Evolutionary conservation across 2,329 filamentous ascomycete species (phyloP), one percentile per base, ranked within the genome.

Genomic region (Zasmidium citrigriseum): DNA sequence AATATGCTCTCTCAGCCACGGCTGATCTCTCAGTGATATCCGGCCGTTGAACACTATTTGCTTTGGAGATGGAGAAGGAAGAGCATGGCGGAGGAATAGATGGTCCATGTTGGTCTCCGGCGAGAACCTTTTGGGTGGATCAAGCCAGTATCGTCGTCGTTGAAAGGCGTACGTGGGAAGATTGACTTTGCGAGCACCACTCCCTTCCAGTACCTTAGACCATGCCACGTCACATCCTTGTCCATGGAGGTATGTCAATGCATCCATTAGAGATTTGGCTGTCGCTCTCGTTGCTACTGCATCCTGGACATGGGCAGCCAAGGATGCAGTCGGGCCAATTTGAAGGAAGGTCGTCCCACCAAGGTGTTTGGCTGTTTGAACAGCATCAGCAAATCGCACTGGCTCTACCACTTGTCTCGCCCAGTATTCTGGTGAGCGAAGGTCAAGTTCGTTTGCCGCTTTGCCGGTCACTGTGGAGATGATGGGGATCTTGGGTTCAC

Each of bases 351-450:
- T 4, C 11, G 46, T 22, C 21, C 46, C 46, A 10, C 46, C 22
- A 9, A n/a, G 3, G 14, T 25, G 4, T 27, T n/a, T 18, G 22
- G 46, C 22, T 11, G 44, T 41, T 49, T 20, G 22, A 16, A 44
- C 38, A n/a, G 54, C 49, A 7, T 52, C 25, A 14, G 27, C 24
- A 27, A 52, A 52, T 14, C n/a, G 49, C n/a, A 52, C 49, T 25
- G 54, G 54, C 18, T 34, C 18, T 23, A 57, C 18, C 3, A 46
- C 20, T 16, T 46, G 54, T 29, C 24, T 29, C 23, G 49, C 46
- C 50, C 47, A 55, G 21, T 44, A 57, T 20, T 52, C 47, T n/a
- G 49, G 22, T 3, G 49, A 38, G 16, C 22, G 16, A 44, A 21
- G 29, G 14, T 27, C 41, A n/a, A n/a, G 9, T 7, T 25, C 22